These are phyloP conservation scores for Pseudogymnoascus sp. DNA, from an alignment of 2,329 filamentous ascomycete genomes.

Conservation along the genomic window DNA sequence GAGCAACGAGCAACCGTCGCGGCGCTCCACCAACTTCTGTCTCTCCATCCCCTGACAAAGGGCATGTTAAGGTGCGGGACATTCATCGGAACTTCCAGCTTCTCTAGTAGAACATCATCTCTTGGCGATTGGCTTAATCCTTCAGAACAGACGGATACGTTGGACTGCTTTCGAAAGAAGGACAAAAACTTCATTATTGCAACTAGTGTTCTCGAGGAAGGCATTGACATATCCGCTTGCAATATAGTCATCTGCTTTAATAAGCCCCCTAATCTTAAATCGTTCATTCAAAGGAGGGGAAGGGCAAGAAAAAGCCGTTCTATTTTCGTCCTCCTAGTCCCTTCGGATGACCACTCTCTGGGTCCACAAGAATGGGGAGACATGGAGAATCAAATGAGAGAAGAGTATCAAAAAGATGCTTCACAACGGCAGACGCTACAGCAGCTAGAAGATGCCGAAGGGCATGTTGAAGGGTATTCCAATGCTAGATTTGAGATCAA, in stretches of 20 bases:
- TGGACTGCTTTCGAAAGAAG: constrained; percentile 47
- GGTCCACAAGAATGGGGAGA: constrained; percentile 49
- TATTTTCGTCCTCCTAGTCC: constrained; percentile 45
- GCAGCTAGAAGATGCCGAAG: constrained; percentile 21
- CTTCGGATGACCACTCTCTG: constrained; percentile 28
- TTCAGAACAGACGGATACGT: constrained; percentile 29
- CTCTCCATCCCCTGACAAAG: constrained; percentile 41
- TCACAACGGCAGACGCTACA: constrained; percentile 19
- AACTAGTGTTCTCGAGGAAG: constrained; percentile 60
- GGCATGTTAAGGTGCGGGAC: constrained; percentile 43
- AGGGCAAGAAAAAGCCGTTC: constrained; percentile 52
- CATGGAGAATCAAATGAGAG: constrained; percentile 66
- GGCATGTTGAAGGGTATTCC: constrained; percentile 29
- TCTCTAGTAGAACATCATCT: constrained; percentile 31
- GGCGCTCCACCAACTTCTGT: constrained; percentile 48
- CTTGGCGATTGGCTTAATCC: constrained; percentile 35
- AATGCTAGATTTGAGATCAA: constrained; percentile 31
- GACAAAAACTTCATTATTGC: constrained; percentile 49
- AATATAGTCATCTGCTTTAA: constrained; percentile 60
- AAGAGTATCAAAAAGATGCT: constrained; percentile 30
- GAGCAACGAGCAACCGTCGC: constrained; percentile 53
- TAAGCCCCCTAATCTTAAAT: constrained; percentile 52
- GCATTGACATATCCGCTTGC: constrained; percentile 58
- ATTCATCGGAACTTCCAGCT: constrained; percentile 47
- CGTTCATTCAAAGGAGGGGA: constrained; percentile 58